Evolutionary conservation across 2,329 filamentous ascomycete genomes (phyloP).

Genomic region (Pseudocercospora musae): DNA sequence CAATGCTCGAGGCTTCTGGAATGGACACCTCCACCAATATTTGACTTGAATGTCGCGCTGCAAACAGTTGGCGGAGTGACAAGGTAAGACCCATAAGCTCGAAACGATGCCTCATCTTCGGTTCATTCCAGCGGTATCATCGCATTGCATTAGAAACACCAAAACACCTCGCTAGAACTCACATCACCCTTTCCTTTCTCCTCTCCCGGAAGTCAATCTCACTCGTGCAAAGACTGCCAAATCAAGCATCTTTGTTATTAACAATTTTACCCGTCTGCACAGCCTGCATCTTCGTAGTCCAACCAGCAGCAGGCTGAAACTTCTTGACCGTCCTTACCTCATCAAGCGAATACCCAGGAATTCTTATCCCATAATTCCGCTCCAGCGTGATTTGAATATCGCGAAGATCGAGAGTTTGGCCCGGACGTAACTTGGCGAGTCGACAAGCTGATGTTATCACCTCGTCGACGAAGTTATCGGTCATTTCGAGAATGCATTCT

Average conservation of each 20-base stretch:
- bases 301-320: slow-evolving; percentile 79
- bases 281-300: slow-evolving; percentile 96
- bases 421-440: slow-evolving; percentile 88
- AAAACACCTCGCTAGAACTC: background rate
- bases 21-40: too few species aligned
- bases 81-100: too few species aligned
- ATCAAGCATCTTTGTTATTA: slow-evolving; percentile 36
- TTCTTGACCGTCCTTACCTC: slow-evolving; percentile 93
- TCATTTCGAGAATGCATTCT: slow-evolving; percentile 86
- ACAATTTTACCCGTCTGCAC: slow-evolving; percentile 86
- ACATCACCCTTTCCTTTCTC: too few species aligned
- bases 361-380: slow-evolving; percentile 71
- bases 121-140: background rate
- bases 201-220: too few species aligned
- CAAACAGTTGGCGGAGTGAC: too few species aligned
- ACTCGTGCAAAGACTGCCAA: background rate
- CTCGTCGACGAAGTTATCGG: slow-evolving; percentile 92
- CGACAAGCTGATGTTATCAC: slow-evolving; percentile 84
- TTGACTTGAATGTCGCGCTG: too few species aligned
- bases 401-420: slow-evolving; percentile 78
- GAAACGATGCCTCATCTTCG: background rate
- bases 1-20: too few species aligned
- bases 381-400: slow-evolving; percentile 56
- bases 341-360: slow-evolving; percentile 91
- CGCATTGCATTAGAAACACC: background rate